Evolutionary conservation across 2,329 filamentous ascomycete species (phyloP).

Genomic region (Nothophoma quercina): DNA sequence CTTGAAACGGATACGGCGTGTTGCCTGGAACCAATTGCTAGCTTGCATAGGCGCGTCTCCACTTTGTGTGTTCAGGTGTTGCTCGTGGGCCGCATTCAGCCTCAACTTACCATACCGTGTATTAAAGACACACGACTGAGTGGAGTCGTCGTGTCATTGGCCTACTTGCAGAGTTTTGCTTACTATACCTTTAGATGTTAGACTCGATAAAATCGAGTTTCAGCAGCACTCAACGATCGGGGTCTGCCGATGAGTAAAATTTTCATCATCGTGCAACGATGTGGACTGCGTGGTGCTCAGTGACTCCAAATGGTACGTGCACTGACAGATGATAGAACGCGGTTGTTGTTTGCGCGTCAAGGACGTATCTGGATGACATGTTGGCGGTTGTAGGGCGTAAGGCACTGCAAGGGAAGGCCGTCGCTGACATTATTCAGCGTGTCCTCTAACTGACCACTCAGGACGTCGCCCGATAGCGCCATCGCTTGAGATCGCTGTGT

Average conservation of each 20-base stretch:
- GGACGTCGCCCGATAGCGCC: conserved; percentile 16
- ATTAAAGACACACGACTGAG: conserved; percentile 24
- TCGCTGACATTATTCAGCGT: conserved; percentile 22
- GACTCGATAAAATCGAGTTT: conserved; percentile 24
- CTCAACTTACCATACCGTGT: conserved; percentile 15
- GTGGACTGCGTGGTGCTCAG: conserved; percentile 9
- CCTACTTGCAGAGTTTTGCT: conserved; percentile 30
- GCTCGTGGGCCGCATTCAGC: conserved; percentile 15
- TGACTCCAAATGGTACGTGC: background rate
- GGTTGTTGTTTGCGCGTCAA: conserved; percentile 6
- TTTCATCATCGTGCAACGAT: conserved; percentile 17
- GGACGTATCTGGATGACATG: conserved; percentile 11
- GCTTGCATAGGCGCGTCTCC: conserved; percentile 9
- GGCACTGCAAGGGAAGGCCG: conserved; percentile 24
- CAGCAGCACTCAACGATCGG: conserved; percentile 22
- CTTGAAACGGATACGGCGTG: conserved; percentile 6
- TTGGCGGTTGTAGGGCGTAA: conserved; percentile 24
- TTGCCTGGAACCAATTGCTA: conserved; percentile 15
- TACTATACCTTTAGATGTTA: conserved; percentile 34
- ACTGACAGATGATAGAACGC: conserved; percentile 9
- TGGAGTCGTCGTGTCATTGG: conserved; percentile 35
- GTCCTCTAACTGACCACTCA: conserved; percentile 24
- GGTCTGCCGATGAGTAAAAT: conserved; percentile 22
- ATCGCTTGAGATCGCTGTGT: conserved; percentile 13
- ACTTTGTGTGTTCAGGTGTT: conserved; percentile 3